These are phyloP conservation scores for Quercus cerris DNA, from an alignment of 306 rosid species.

Conservation along the genomic window DNA sequence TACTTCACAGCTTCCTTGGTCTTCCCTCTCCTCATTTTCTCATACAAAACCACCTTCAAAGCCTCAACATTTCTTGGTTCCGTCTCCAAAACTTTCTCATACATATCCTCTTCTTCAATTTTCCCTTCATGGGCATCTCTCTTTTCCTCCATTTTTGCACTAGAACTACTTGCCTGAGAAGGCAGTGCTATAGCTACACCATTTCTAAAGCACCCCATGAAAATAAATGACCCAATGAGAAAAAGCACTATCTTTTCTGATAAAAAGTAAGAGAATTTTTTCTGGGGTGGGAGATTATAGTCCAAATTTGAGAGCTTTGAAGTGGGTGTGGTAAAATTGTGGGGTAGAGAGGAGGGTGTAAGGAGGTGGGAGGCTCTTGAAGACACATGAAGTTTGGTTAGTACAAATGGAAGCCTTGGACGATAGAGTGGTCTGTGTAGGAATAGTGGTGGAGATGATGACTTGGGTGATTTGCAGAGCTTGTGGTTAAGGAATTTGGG, in stretches of 20 bases:
- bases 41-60: constrained; percentile 67
- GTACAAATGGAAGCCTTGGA: constrained; percentile 11
- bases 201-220: constrained; percentile 43
- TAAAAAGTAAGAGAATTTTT: constrained; percentile 17
- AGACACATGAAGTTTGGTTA: background rate
- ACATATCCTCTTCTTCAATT: constrained; percentile 49
- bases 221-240: constrained; percentile 61
- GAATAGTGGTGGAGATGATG: background rate
- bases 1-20: constrained; percentile 66
- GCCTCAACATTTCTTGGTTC: constrained; percentile 66
- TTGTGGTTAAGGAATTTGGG: background rate
- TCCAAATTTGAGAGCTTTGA: constrained; percentile 1
- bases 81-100: constrained; percentile 58
- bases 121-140: constrained; percentile 26
- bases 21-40: constrained; percentile 73
- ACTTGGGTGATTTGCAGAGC: background rate
- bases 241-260: constrained; percentile 44
- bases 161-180: constrained; percentile 35
- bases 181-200: constrained; percentile 51
- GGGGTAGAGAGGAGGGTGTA: constrained; percentile 10
- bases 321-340: constrained; percentile 18
- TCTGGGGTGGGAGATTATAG: constrained; percentile 16
- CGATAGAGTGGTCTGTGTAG: background rate
- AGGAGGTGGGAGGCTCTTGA: constrained; percentile 8
- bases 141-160: constrained; percentile 34